Evolutionary conservation across 129 eudicot genomes (phyloP).

Genomic region (carrot (Daucus carota)): DNA sequence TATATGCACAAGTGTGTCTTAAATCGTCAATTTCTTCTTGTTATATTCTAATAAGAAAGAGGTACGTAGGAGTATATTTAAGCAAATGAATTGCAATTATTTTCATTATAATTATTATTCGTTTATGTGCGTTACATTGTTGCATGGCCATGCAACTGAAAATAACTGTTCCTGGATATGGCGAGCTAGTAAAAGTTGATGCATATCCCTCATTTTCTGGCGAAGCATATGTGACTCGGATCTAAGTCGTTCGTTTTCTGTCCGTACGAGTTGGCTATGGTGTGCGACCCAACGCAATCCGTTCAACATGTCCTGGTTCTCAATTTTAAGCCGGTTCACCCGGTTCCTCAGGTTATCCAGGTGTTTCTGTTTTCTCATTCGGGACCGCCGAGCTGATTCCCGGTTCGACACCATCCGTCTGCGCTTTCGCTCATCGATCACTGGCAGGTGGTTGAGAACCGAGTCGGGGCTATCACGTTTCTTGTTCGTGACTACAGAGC

Average conservation of each 20-base stretch:
- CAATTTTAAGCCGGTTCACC: constrained; percentile 46
- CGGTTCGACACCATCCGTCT: constrained; percentile 92
- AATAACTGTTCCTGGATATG: constrained; percentile 44
- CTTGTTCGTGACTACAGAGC: constrained; percentile 10
- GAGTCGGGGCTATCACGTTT: constrained; percentile 9
- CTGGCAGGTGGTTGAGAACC: constrained; percentile 24
- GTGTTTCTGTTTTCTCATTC: constrained; percentile 77
- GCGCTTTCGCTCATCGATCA: constrained; percentile 56
- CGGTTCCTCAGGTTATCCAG: constrained; percentile 65
- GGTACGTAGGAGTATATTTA: neutral
- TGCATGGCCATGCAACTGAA: constrained; percentile 55
- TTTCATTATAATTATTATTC: constrained; percentile 21
- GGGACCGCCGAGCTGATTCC: constrained; percentile 84
- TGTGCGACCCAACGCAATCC: constrained; percentile 39
- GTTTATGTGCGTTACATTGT: constrained; percentile 30
- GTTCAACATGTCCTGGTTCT: constrained; percentile 63
- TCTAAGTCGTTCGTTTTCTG: constrained; percentile 54
- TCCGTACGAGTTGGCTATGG: constrained; percentile 34
- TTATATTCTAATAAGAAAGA: neutral
- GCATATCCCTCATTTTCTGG: constrained; percentile 50
- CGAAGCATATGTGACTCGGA: constrained; percentile 50
- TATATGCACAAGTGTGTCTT: neutral
- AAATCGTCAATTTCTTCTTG: neutral
- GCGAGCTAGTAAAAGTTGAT: constrained; percentile 52
- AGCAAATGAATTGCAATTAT: neutral